Percentiles rank a stretch among this genome's conserved stretches.
Conservation (phyloP, 768 basidiomycete genomes). For the Panaeolus cyanescens region DNA sequence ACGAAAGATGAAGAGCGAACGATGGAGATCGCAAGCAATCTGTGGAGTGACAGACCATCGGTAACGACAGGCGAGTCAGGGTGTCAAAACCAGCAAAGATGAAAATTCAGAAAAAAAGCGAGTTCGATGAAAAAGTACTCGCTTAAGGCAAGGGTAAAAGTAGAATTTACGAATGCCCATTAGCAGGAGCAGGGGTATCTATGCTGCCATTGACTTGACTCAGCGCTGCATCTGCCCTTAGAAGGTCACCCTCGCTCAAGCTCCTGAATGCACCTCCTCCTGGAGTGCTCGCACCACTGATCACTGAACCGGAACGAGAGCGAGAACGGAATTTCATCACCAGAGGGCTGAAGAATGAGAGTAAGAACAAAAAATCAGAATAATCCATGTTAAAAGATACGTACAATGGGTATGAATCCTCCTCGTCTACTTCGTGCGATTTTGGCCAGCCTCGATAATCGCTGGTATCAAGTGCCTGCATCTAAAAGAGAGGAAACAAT, state of each 20-base stretch:
- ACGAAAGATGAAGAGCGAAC: neutral
- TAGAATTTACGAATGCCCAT: neutral
- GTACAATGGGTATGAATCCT: conserved; percentile 89
- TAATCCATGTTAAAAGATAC: conserved; percentile 30
- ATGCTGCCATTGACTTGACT: conserved; percentile 45
- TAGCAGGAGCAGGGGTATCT: neutral
- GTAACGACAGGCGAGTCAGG: neutral
- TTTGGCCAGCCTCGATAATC: conserved; percentile 71
- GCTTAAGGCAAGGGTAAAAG: neutral
- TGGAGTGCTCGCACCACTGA: conserved; percentile 74
- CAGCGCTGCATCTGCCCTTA: conserved; percentile 86
- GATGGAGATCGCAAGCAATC: neutral
- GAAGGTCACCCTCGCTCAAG: conserved; percentile 85
- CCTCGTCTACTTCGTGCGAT: conserved; percentile 81
- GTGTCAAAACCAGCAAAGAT: neutral
- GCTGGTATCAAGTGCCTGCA: conserved; percentile 86
- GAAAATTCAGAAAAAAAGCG: neutral
- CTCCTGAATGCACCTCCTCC: conserved; percentile 81
- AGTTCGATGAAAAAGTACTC: neutral
- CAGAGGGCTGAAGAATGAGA: conserved; percentile 58
- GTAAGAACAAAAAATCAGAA: conserved; percentile 4
- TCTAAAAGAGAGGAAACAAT: conserved; percentile 38
- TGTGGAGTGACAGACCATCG: neutral
- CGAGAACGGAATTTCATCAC: conserved; percentile 78
- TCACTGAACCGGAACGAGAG: conserved; percentile 76